Percentiles rank a stretch among this genome's conserved stretches.
These are phyloP conservation scores for Rhodomyrtus psidioides DNA, from an alignment of 441 rosid genomes.

Conservation along the genomic window DNA sequence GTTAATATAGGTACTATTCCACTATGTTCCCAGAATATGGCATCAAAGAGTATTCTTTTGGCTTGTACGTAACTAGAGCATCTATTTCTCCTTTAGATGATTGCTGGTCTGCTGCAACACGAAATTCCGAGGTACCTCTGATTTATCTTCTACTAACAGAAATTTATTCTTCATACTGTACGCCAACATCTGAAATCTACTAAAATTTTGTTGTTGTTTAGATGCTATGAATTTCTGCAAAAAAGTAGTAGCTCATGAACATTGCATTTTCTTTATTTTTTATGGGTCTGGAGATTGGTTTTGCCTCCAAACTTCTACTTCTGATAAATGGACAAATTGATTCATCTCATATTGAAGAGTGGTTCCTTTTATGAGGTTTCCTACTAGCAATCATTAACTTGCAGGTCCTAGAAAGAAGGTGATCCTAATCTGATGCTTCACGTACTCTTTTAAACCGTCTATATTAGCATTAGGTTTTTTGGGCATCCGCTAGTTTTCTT, in stretches of 20 bases:
- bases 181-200: neutral
- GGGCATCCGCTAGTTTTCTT: neutral
- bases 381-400: neutral
- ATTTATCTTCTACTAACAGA: neutral
- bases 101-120: constrained; percentile 65
- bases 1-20: neutral
- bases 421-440: neutral
- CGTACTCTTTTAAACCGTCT: neutral
- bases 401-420: neutral
- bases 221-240: neutral
- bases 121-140: constrained; percentile 51
- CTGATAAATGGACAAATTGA: neutral
- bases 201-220: neutral
- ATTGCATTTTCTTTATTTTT: neutral
- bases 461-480: neutral
- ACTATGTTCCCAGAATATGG: neutral
- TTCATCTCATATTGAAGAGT: neutral
- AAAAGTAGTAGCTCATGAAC: neutral
- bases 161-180: neutral
- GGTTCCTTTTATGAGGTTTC: neutral
- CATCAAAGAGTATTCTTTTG: neutral
- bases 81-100: constrained; percentile 43
- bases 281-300: neutral
- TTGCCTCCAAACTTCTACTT: neutral
- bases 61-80: neutral